Base-by-base conservation (phyloP, 2,329 filamentous ascomycete species). In the Monosporascus sp. region DNA sequence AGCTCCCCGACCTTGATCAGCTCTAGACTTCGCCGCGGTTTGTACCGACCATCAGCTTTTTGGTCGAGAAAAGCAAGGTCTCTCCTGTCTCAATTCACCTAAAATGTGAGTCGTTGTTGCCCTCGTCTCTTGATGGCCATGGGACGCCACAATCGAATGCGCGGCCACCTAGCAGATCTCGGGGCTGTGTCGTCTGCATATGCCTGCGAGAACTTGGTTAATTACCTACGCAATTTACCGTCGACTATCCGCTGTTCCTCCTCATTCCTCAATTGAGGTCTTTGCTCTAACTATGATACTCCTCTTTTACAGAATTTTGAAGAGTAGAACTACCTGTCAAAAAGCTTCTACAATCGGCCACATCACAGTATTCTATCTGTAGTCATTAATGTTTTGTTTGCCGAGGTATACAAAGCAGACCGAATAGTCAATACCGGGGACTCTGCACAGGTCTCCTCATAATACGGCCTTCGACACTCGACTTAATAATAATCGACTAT, bases 401-500 rank as follows among this genome's bases (percentile, higher is more conserved):
- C 31, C 31, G 31, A 35, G 31, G 3, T 35, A 35, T 35, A 35
- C 5, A 9, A 5, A 35, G 31, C 31, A 35, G 31, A 35, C 11
- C 31, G 31, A 35, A 35, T 22, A n/a, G 43, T 46, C n/a, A 16
- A 26, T 22, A n/a, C 5, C 11, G 7, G 43, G 14, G 14, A 17
- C 43, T 20, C 11, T 17, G 24, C 17, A 11, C 17, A 11, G 14
- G n/a, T 26, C 43, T 26, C 20, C 24, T 35, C 11, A 14, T 31
- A 46, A 46, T 46, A 46, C 9, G 22, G 7, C 22, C 24, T 41
- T 46, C 43, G 22, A 17, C 14, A 19, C n/a, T 24, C 14, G 26
- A 46, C 22, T 27, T 46, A 31, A 31, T 46, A 45, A 55, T 53
- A 37, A 59, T 58, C 31, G 31, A 35, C 52, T 55, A 57, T 68